Conservation (phyloP, 2,329 filamentous ascomycete genomes). For the Dryadomyces quercus-mongolicae region DNA sequence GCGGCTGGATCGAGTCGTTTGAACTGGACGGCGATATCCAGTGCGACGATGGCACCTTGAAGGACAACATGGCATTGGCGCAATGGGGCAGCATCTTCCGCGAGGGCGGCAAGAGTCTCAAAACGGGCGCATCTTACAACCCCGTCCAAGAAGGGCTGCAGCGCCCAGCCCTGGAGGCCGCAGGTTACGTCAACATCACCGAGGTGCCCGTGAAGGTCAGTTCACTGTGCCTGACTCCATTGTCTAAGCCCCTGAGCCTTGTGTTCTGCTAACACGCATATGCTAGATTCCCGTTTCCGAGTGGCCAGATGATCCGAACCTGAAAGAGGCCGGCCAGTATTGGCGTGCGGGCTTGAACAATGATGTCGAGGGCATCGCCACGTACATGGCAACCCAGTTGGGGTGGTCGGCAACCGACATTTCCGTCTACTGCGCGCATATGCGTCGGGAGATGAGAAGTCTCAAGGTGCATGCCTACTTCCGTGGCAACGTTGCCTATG, state of each 20-base stretch:
- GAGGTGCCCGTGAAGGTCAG: neutral
- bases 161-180: slow-evolving; percentile 35
- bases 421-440: slow-evolving; percentile 7
- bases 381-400: slow-evolving; percentile 7
- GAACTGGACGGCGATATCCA: neutral
- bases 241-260: too few species aligned
- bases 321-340: slow-evolving; percentile 16
- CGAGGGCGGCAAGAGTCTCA: neutral
- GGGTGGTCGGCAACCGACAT: slow-evolving; percentile 11
- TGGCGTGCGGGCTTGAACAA: slow-evolving; percentile 2
- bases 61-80: neutral
- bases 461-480: slow-evolving; percentile 8
- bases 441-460: slow-evolving; percentile 8
- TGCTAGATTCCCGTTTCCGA: slow-evolving; percentile 15
- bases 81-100: neutral
- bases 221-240: too few species aligned
- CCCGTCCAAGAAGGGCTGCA: slow-evolving; percentile 36
- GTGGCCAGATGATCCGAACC: slow-evolving; percentile 21
- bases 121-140: neutral
- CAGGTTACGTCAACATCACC: slow-evolving; percentile 40
- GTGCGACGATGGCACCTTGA: neutral
- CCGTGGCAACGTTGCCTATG: slow-evolving; percentile 6
- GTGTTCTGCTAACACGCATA: neutral
- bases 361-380: slow-evolving; percentile 10
- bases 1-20: neutral